phyloP scores from a whole-genome alignment of 176 grass and related monocot genomes.

The Eragrostis nindensis region DNA sequence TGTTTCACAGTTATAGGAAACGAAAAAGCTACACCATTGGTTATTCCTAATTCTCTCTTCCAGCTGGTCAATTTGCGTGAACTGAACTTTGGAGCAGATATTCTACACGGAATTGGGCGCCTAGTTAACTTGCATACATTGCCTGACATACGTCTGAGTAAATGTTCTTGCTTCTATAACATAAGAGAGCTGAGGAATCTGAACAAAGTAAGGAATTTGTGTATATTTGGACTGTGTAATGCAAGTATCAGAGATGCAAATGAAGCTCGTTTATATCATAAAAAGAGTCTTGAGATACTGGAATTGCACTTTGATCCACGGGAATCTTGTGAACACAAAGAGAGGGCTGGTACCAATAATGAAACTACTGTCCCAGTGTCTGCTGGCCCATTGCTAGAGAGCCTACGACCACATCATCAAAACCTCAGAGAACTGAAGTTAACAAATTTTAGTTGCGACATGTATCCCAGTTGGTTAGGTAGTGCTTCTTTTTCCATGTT shows the following conservation, averaged over 20 bases:
- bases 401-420: not conserved
- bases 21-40: not conserved
- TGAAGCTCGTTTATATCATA: not conserved
- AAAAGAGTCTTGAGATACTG: not conserved
- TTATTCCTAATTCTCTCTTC: not conserved
- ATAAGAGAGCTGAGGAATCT: conserved; percentile 14
- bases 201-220: not conserved
- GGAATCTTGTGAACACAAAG: not conserved
- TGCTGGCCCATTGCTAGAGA: not conserved
- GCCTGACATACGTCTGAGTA: not conserved
- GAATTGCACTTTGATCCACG: not conserved
- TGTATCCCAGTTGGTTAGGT: conserved; percentile 34
- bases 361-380: too few relatives aligned
- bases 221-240: not conserved
- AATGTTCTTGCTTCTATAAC: not conserved
- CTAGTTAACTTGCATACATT: not conserved
- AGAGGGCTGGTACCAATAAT: too few relatives aligned
- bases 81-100: not conserved
- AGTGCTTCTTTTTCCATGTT: conserved; percentile 13
- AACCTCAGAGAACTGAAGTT: conserved; percentile 2
- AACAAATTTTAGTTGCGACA: not conserved
- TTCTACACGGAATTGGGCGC: not conserved
- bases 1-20: not conserved
- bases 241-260: not conserved
- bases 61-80: not conserved